Evolutionary conservation across 805 yeast genomes (phyloP).

Genomic region (Candida germanica): DNA sequence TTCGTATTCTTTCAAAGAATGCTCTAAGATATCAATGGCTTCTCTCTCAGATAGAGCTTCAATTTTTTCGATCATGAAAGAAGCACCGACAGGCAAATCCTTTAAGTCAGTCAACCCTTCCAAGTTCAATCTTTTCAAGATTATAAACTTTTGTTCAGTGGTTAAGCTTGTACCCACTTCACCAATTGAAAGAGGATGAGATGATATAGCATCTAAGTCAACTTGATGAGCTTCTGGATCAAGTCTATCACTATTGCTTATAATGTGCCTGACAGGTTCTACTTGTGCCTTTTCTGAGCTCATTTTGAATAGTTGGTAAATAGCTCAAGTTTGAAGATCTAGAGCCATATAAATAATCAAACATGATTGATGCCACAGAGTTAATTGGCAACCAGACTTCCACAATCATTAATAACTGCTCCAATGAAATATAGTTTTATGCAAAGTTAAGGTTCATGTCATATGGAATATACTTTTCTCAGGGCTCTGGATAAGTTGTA

Average conservation of each 20-base stretch:
- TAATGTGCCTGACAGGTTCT: background rate
- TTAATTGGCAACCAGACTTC: too few species aligned
- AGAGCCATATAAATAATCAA: too few species aligned
- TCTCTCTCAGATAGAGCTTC: conserved; percentile 18
- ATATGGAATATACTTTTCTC: too few species aligned
- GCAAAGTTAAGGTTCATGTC: too few species aligned
- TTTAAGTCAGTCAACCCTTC: conserved; percentile 25
- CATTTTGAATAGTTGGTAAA: too few species aligned
- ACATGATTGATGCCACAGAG: too few species aligned
- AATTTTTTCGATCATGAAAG: conserved; percentile 29
- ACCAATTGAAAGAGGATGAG: conserved; percentile 22
- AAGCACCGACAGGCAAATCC: conserved; percentile 26
- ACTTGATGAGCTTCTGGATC: conserved; percentile 6
- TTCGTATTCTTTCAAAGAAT: conserved; percentile 22
- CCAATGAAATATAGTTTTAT: too few species aligned
- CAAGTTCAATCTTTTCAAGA: conserved; percentile 25
- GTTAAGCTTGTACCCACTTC: conserved; percentile 10
- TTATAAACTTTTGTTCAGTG: conserved; percentile 23
- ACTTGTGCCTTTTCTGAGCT: too few species aligned
- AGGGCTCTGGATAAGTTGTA: too few species aligned
- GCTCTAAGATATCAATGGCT: conserved; percentile 25
- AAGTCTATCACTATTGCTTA: background rate
- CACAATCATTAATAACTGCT: too few species aligned
- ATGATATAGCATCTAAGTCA: conserved; percentile 18
- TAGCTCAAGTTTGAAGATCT: too few species aligned